phyloP scores from a whole-genome alignment of 2,329 filamentous ascomycete species.

The Colletotrichum brevisporum region DNA sequence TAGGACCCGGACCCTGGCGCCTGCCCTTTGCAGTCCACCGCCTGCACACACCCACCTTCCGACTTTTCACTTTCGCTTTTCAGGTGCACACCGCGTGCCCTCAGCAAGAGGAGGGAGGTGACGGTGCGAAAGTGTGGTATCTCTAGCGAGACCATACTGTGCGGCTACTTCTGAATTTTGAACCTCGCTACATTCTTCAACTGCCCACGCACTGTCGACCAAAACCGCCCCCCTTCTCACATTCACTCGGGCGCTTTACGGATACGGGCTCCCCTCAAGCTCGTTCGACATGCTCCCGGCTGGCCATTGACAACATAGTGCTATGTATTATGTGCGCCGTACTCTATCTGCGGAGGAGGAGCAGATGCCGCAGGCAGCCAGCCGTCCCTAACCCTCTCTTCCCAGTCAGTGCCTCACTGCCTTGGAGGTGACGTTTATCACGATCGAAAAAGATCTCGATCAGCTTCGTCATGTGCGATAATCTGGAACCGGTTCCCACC shows the following conservation, averaged over 20 bases:
- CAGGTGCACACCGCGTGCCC: conserved; percentile 15
- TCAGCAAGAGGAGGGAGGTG: conserved; percentile 16
- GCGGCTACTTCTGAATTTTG: neutral
- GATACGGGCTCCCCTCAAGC: neutral
- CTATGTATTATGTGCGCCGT: too few relatives aligned
- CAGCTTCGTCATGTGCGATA: conserved; percentile 20
- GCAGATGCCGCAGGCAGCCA: conserved; percentile 13
- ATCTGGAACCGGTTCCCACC: conserved; percentile 27
- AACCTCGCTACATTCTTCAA: neutral
- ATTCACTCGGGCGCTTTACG: neutral
- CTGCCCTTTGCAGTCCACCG: neutral
- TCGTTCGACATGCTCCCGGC: conserved; percentile 12
- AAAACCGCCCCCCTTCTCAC: neutral
- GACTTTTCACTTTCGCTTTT: conserved; percentile 16
- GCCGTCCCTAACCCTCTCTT: neutral
- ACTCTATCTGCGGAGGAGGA: conserved; percentile 8
- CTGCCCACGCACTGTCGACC: neutral
- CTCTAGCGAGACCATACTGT: neutral
- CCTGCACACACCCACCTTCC: conserved; percentile 7
- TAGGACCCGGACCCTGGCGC: conserved; percentile 19
- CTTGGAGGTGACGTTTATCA: conserved; percentile 5
- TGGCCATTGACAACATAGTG: neutral
- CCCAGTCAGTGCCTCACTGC: neutral
- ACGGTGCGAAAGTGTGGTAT: conserved; percentile 9
- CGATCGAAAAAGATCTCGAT: conserved; percentile 25